phyloP scores from a whole-genome alignment of 257 asterid genomes.

The Anisodus acutangulus region DNA sequence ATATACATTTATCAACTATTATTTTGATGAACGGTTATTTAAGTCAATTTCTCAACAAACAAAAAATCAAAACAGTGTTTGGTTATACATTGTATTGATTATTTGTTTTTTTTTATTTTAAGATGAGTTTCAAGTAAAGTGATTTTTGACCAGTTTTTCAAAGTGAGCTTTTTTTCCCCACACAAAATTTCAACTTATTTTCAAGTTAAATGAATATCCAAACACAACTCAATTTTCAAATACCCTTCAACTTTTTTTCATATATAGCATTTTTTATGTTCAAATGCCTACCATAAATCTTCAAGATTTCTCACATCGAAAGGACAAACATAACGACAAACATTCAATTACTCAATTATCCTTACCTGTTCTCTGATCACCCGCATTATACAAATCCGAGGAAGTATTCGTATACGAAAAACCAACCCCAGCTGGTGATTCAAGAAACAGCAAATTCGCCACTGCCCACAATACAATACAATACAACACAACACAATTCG shows the following conservation, averaged over 20 bases:
- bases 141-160: background rate
- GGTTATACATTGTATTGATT: background rate
- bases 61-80: background rate
- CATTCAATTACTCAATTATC: constrained; percentile 19
- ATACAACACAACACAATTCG: constrained; percentile 7
- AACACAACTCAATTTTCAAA: background rate
- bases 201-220: background rate
- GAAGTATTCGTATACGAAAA: constrained; percentile 90
- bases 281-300: background rate
- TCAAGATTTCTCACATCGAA: background rate
- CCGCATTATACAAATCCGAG: constrained; percentile 76
- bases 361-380: constrained; percentile 90
- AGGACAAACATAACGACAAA: constrained; percentile 27
- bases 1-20: no score
- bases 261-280: background rate
- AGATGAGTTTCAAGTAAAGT: background rate
- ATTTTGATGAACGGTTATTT: no score
- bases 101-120: background rate
- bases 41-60: background rate
- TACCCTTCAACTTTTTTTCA: background rate
- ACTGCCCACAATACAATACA: constrained; percentile 52
- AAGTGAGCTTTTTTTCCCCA: no score
- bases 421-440: constrained; percentile 99
- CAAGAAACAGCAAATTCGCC: constrained; percentile 94
- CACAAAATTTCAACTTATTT: background rate